Percentiles rank a stretch among this genome's conserved stretches.
phyloP scores from a whole-genome alignment of 768 basidiomycete species.

The Tricholoma flavovirens region DNA sequence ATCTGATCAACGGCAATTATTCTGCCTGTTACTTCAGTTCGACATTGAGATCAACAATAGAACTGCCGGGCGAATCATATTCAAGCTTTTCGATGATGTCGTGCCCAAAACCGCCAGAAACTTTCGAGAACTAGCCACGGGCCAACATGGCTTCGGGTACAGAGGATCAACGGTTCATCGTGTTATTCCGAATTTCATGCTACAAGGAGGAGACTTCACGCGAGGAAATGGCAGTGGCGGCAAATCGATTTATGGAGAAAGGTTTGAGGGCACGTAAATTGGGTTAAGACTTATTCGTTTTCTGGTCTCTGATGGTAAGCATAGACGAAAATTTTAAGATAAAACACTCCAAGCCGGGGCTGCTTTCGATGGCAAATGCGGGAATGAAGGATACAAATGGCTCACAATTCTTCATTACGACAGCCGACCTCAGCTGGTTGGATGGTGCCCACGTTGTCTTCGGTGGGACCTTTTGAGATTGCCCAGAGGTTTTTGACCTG shows the following conservation, averaged over 20 bases:
- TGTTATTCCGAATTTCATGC: conserved; percentile 72
- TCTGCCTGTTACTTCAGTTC: conserved; percentile 36
- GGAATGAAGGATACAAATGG: conserved; percentile 69
- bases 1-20: too few relatives aligned
- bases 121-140: conserved; percentile 74
- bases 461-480: conserved; percentile 19
- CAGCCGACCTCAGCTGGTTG: conserved; percentile 59
- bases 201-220: conserved; percentile 86
- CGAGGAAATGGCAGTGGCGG: conserved; percentile 68
- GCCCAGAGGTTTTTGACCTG: too few relatives aligned
- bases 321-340: conserved; percentile 79
- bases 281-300: conserved; percentile 12
- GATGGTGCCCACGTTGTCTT: conserved; percentile 33
- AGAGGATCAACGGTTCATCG: conserved; percentile 62
- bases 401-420: conserved; percentile 81
- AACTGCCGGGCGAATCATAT: conserved; percentile 64
- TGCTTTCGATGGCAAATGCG: conserved; percentile 82
- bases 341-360: conserved; percentile 60
- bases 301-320: too few relatives aligned
- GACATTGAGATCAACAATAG: conserved; percentile 54
- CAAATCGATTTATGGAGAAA: conserved; percentile 77
- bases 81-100: conserved; percentile 76
- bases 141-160: conserved; percentile 67
- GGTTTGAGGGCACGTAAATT: conserved; percentile 54
- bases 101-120: conserved; percentile 79